Percentiles rank a stretch among this genome's conserved stretches.
Evolutionary conservation across 495 filamentous ascomycete species (phyloP).

Genomic region (Patellaria atrata): DNA sequence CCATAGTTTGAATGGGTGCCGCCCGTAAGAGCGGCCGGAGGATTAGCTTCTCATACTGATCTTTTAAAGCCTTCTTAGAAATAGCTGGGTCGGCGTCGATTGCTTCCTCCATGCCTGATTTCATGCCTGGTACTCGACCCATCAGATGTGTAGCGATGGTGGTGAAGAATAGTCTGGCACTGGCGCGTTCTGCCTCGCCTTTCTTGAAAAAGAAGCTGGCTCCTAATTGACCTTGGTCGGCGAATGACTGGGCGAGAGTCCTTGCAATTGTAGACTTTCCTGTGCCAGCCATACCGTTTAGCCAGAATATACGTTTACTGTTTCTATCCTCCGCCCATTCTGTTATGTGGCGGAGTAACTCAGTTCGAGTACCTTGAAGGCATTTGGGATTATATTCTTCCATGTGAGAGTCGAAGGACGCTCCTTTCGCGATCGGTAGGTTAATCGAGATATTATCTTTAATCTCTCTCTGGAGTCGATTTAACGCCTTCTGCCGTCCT

Average conservation of each 20-base stretch:
- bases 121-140: constrained; percentile 1
- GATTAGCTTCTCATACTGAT: constrained; percentile 6
- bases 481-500: constrained; percentile 5
- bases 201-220: constrained; percentile 20
- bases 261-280: constrained; percentile 26
- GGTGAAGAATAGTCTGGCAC: constrained; percentile 12
- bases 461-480: constrained; percentile 8
- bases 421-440: constrained; percentile 9
- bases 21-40: constrained; percentile 3
- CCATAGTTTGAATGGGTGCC: neutral
- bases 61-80: constrained; percentile 5
- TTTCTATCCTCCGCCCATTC: constrained; percentile 8
- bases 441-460: neutral
- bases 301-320: constrained; percentile 12
- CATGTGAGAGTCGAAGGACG: constrained; percentile 12
- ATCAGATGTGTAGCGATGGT: constrained; percentile 11
- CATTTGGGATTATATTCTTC: constrained; percentile 14
- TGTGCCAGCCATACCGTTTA: constrained; percentile 16
- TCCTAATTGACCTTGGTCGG: constrained; percentile 8
- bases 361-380: constrained; percentile 12
- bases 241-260: constrained; percentile 11
- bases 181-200: constrained; percentile 13
- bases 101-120: constrained; percentile 1
- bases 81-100: constrained; percentile 8
- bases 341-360: constrained; percentile 11